Evolutionary conservation across 192 early-diverging fungal genomes (phyloP).

Genomic region (Entophlyctis helioformis): DNA sequence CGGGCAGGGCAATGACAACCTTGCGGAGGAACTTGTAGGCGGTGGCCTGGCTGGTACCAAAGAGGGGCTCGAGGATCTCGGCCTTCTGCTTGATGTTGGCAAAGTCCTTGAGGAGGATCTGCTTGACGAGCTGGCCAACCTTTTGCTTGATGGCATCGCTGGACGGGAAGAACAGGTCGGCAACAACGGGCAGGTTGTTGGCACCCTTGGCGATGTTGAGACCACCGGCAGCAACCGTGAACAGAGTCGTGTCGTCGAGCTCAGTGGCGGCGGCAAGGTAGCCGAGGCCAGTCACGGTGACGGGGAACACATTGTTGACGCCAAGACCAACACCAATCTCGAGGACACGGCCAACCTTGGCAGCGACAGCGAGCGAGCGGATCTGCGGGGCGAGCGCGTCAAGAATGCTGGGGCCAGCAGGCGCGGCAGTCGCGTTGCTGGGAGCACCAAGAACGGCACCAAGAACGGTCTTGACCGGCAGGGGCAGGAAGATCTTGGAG

Average conservation of each 20-base stretch:
- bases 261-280: slow-evolving; percentile 4
- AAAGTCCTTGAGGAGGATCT: slow-evolving; percentile 1
- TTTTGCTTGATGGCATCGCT: background rate
- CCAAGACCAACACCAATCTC: slow-evolving; percentile 2
- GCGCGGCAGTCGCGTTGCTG: slow-evolving; percentile 1
- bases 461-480: slow-evolving; percentile 8
- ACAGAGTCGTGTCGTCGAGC: slow-evolving; percentile 1
- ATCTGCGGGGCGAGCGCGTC: slow-evolving; percentile 7
- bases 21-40: slow-evolving; percentile 10
- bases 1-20: background rate
- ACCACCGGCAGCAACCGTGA: background rate
- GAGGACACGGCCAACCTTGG: slow-evolving; percentile 4
- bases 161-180: slow-evolving; percentile 6
- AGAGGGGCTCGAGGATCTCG: slow-evolving; percentile 4
- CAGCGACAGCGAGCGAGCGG: slow-evolving; percentile 3
- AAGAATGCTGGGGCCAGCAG: slow-evolving; percentile 5
- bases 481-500: background rate
- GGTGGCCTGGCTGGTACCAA: slow-evolving; percentile 11
- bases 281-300: slow-evolving; percentile 15
- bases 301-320: slow-evolving; percentile 7
- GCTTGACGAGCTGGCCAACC: slow-evolving; percentile 10
- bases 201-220: slow-evolving; percentile 4
- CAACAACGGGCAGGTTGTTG: slow-evolving; percentile 9
- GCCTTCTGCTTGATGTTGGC: slow-evolving; percentile 3
- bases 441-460: slow-evolving; percentile 1